Evolutionary conservation across 805 yeast species (phyloP), one percentile per base, ranked within the genome.

Genomic region (Pichia eremophila): DNA sequence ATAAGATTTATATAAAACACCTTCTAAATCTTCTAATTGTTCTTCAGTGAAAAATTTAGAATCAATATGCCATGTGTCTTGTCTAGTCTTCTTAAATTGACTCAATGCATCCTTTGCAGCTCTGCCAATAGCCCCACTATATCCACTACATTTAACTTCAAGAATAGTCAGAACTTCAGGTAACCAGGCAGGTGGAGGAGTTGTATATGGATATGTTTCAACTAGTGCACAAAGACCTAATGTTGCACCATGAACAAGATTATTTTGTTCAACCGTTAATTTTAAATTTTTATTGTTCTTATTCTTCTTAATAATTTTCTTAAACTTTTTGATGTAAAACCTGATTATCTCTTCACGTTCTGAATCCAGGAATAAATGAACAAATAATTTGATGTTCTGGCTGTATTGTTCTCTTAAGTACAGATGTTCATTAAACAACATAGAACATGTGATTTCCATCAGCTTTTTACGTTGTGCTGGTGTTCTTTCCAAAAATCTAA

Each of bases 21-120:
- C 99, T 63, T 91, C 99, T 41, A 91, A 68, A 61, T 88, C 96
- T 59, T 88, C 93, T 44, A 89, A 70, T 64, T 91, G 95, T 5
- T 83, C 86, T 43, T 74, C 78, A 9, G 81, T 78, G 62, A 91
- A 93, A 14, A 75, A 78, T 54, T 72, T 72, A 51, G 84, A 75
- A 61, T 91, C 99, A 50, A 88, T 77, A 58, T 86, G 95, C 99
- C 99, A 91, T 0, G 97, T 88, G 58, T 91, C 99, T 49, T 90
- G 95, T 54, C 98, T 77, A 7, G 87, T 79, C 68, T 89, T 89
- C 63, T 90, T 91, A 68, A 93, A 93, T 52, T 79, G 82, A 53
- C 95, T 82, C 44, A 91, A 71, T 2, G 78, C 75, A 32, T 80
- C 81, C 63, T 91, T 91, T 8, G 96, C 95, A 1, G 95, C 77